Evolutionary conservation across 169 alveolate genomes (phyloP), one percentile per base, ranked within the genome.

Genomic region (Plasmodium cynomolgi): DNA sequence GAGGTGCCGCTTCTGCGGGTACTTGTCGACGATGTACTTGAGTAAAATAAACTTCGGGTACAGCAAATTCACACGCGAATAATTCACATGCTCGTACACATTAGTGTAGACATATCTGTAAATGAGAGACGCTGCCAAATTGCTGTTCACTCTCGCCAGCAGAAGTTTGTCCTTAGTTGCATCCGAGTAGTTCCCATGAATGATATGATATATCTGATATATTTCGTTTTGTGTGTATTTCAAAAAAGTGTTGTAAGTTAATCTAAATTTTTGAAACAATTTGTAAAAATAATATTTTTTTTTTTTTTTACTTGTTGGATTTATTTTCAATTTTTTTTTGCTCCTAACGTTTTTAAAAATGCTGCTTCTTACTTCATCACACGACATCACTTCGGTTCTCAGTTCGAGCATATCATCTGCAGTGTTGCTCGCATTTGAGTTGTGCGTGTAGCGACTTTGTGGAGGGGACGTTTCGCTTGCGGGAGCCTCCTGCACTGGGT

Each of bases 241-340:
- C 23, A 90, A 20, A 74, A 80, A 90, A 58, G 47, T 80, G 74
- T 90, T 90, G 72, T 90, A 90, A 1, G 88, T 44, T 29, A 80
- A 7, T 90, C 94, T 56, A 90, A 90, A 90, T 80, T 90, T 81
- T 58, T 81, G 73, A 81, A 90, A 90, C 17, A 90, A 13, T 80
- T 62, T 90, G 83, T 90, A 90, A 90, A 90, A 90, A 90, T 80
- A 90, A 58, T 80, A 58, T 62, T 90, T 90, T 62, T 90, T 90
- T 62, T 90, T 90, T 50, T 90, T 90, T 81, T 90, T 90, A 90
- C 73, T 90, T 41, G 72, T 62, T 90, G 7, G 68, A 71, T 80
- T 90, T 33, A 62, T 81, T 90, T 68, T 90, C 50, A 90, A 81
- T 90, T 90, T 90, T 54, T 90, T 77, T 47, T 90, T 72, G 23